Evolutionary conservation across 1,284 basidiomycete species (phyloP).

Genomic region (Xanthoconium separans): DNA sequence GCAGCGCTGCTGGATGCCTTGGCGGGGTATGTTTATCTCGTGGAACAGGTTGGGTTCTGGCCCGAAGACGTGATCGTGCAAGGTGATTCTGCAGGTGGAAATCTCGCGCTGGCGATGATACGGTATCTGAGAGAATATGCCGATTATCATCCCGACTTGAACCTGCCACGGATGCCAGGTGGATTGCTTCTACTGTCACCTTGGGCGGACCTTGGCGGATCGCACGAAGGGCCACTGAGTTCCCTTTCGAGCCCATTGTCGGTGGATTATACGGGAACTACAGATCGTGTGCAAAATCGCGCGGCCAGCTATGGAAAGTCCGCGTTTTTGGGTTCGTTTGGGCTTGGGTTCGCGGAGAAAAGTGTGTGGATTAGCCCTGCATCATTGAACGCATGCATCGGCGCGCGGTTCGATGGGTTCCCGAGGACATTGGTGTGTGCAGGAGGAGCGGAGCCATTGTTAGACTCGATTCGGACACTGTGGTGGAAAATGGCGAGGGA

Average conservation of each 20-base stretch:
- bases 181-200: conserved; percentile 48
- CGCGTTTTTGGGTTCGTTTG: conserved; percentile 24
- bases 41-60: conserved; percentile 40
- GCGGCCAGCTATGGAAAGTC: conserved; percentile 10
- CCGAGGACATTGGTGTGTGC: conserved; percentile 37
- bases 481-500: conserved; percentile 39
- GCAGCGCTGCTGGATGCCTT: conserved; percentile 54
- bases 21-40: conserved; percentile 52
- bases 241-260: conserved; percentile 19
- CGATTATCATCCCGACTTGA: conserved; percentile 10
- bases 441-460: conserved; percentile 34
- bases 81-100: conserved; percentile 65
- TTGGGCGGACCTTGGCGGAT: conserved; percentile 42
- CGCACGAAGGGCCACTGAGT: conserved; percentile 25
- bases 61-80: conserved; percentile 51
- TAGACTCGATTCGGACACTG: conserved; percentile 36
- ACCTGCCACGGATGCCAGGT: conserved; percentile 31
- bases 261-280: conserved; percentile 19
- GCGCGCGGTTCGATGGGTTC: conserved; percentile 33
- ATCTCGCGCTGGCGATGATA: conserved; percentile 49
- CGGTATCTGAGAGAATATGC: conserved; percentile 39
- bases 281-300: background rate
- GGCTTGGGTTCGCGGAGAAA: conserved; percentile 22
- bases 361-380: conserved; percentile 24
- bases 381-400: conserved; percentile 13